Base-by-base conservation (phyloP, 306 rosid species). In the Dalbergia cultrata region DNA sequence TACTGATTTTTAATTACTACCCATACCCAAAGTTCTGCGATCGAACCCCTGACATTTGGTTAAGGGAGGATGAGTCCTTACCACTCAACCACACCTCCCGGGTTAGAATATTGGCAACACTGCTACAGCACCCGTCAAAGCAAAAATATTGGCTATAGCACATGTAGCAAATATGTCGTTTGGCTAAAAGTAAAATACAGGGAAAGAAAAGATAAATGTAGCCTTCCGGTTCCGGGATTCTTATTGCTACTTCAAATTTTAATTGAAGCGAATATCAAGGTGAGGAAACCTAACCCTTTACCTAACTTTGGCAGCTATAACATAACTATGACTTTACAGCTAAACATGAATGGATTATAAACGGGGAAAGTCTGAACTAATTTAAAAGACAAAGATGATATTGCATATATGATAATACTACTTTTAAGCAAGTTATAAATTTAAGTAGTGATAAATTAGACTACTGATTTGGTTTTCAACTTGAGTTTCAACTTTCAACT, bases 291-390 rank as follows among this genome's bases (percentile, higher is more conserved):
- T 47, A 60, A 22, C 50, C 59, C 1, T 70, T 45, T 64, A 85
- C 90, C 92, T 78, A 80, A 89, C 82, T 81, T 50, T 70, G 77
- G 56, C 81, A 69, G 52, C 56, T 8, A 34, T 17, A 8, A 16
- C 7, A 3, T 22, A 61, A 33, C 4, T 17, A 9, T 17, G n/a
- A 76, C 72, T 50, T 75, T 76, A 65, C 73, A 52, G 81, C 81
- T 53, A 56, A 54, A 44, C 3, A 11, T 3, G 45, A 67, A 66
- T 16, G 57, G 58, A 62, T 4, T 47, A n/a, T n/a, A 7, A 47
- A 14, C 21, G 9, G 5, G 26, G 6, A 54, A 41, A 34, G 50
- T 13, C 61, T 4, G 22, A 33, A 33, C 9, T n/a, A 50, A 64
- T 50, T 26, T 2, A 35, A 11, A 17, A 16, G 47, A 17, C 34